A percentile compares a stretch with the other conserved stretches of the same genome.
Conservation (phyloP, 331 rosid species). For the Quercus phellos region DNA sequence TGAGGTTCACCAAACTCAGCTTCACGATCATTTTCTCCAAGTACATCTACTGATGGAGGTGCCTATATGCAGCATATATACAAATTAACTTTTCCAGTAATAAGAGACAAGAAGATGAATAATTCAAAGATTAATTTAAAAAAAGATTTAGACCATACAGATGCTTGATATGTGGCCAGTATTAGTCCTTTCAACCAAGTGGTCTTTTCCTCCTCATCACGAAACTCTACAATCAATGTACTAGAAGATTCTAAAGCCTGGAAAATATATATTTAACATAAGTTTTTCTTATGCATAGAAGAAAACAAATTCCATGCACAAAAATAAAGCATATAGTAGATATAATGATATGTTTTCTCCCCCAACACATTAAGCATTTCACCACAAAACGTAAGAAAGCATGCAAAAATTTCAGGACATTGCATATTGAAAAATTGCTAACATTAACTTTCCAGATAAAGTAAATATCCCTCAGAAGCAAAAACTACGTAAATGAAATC, state of each 20-base stretch:
- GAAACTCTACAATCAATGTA: conserved; percentile 80
- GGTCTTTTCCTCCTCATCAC: conserved; percentile 63
- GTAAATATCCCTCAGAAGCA: neutral
- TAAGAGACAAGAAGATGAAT: conserved; percentile 11
- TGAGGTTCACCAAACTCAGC: conserved; percentile 38
- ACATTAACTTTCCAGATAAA: neutral
- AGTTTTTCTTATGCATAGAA: neutral
- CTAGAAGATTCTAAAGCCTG: conserved; percentile 92
- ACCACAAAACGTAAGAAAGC: neutral
- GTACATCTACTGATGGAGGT: conserved; percentile 58
- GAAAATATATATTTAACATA: conserved; percentile 12
- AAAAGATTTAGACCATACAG: conserved; percentile 45
- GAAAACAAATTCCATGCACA: neutral
- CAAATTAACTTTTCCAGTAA: conserved; percentile 11
- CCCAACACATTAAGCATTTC: neutral
- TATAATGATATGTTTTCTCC: neutral
- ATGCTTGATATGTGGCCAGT: conserved; percentile 91
- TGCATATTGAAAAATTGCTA: neutral
- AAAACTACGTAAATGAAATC: neutral
- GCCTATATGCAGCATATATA: conserved; percentile 46
- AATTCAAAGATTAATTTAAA: neutral
- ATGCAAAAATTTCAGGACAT: neutral
- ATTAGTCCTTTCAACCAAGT: conserved; percentile 71
- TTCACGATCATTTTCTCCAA: conserved; percentile 34
- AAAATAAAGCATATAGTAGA: neutral